phyloP scores from a whole-genome alignment of 2,329 filamentous ascomycete genomes.

The Capronia americana region DNA sequence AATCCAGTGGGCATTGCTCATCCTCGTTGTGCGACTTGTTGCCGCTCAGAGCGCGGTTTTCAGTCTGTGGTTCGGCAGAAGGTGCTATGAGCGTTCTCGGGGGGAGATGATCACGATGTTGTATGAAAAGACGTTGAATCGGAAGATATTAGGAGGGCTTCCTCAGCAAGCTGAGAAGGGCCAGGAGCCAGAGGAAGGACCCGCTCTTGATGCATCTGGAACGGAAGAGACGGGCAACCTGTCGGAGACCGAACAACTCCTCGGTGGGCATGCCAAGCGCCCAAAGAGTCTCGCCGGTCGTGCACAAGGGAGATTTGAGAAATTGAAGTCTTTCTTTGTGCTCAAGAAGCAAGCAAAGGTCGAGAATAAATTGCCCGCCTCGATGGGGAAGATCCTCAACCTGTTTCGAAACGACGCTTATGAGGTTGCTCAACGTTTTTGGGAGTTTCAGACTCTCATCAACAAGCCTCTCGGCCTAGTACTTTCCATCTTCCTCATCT shows the following conservation, averaged over 20 bases:
- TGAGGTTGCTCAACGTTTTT: constrained; percentile 79
- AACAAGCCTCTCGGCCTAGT: constrained; percentile 78
- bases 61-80: constrained; percentile 79
- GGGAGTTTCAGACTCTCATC: constrained; percentile 81
- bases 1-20: constrained; percentile 69
- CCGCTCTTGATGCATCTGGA: constrained; percentile 10
- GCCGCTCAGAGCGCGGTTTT: constrained; percentile 71
- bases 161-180: constrained; percentile 37
- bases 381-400: constrained; percentile 90
- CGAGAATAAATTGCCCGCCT: constrained; percentile 63
- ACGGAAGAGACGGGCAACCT: constrained; percentile 19
- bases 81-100: constrained; percentile 80
- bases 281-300: constrained; percentile 35
- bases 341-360: constrained; percentile 37
- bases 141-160: constrained; percentile 61
- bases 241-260: constrained; percentile 26
- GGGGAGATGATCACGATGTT: constrained; percentile 87
- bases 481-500: constrained; percentile 75
- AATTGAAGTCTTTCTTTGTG: constrained; percentile 16
- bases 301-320: constrained; percentile 6
- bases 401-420: constrained; percentile 82
- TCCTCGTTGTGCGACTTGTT: constrained; percentile 66
- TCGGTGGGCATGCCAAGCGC: constrained; percentile 33
- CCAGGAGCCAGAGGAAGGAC: constrained; percentile 42
- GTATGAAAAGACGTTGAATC: constrained; percentile 75